Base-by-base conservation (phyloP, 164 flowering plant species). In the Pachysandra terminalis region DNA sequence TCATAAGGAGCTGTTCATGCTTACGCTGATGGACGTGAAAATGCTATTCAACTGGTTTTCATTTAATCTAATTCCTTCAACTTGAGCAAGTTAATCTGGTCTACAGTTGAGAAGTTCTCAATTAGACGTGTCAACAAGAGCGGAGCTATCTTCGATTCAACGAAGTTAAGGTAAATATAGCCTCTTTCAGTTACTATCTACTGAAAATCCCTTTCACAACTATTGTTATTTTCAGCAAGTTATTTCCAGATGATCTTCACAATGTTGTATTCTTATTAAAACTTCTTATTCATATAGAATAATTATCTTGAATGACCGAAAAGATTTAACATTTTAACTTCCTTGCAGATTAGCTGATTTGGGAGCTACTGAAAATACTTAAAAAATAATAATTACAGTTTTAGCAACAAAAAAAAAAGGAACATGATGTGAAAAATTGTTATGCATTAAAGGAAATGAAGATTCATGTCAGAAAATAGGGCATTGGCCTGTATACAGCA, bases 111-210 rank as follows among this genome's bases (percentile, higher is more conserved):
- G 56, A 90, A 84, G 69, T 95, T 95, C 72, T 78, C 97, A 25
- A 92, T 95, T 78, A 81, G 74, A 19, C 99, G 98, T 68, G 97
- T 95, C 59, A 92, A 92, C 83, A 95, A 92, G 80, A 77, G 90
- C 76, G 99, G 97, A 65, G 97, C 99, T 22, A 70, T 95, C 63
- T 95, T 95, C 76, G 99, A 95, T 78, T 84, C 84, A 25, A 74
- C 90, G 21, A 95, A 95, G 74, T 73, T 95, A 69, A 90, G 97
- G 99, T 95, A 74, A 67, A 59, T 19, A 54, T 71, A 27, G 56
- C 64, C 25, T 9, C n/a, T n/a, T n/a, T n/a, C n/a, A 52, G 15
- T 37, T 66, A 22, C 16, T 28, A 19, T 32, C 25, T 59, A 19
- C 40, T 26, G 35, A 40, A 55, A 53, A 63, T 23, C 49, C 54